Conservation (phyloP, 345 rosid genomes). For the Moricandia arvensis region DNA sequence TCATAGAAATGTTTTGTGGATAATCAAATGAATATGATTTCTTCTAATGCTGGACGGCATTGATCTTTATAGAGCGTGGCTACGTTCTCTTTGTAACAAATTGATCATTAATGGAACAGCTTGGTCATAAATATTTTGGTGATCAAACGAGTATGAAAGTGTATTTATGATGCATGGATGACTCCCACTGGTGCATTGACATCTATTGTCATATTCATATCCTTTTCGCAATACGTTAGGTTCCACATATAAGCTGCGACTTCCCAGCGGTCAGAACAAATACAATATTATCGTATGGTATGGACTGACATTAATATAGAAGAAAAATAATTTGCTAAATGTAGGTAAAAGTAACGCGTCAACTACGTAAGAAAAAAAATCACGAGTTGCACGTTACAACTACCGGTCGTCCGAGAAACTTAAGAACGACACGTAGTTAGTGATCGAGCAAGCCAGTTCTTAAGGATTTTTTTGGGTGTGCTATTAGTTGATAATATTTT, state of each 20-base stretch:
- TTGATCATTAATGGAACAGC: background rate
- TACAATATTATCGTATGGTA: constrained; percentile 13
- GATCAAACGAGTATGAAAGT: background rate
- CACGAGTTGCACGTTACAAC: constrained; percentile 31
- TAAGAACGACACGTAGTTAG: constrained; percentile 37
- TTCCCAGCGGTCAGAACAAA: constrained; percentile 7
- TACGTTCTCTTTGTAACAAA: background rate
- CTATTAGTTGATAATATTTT: background rate
- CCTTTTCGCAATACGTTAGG: background rate
- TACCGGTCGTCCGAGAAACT: constrained; percentile 33
- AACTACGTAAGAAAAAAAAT: constrained; percentile 2
- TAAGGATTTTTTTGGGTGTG: constrained; percentile 28
- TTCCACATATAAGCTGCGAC: constrained; percentile 16
- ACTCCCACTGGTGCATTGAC: background rate
- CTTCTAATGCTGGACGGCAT: background rate
- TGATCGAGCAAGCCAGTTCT: constrained; percentile 14
- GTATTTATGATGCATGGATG: background rate
- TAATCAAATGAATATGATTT: background rate
- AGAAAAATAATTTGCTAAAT: background rate
- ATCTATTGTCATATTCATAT: background rate
- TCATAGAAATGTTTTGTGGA: constrained; percentile 1
- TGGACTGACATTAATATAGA: constrained; percentile 17
- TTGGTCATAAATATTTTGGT: background rate
- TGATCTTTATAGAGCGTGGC: constrained; percentile 12
- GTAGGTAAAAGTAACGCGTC: background rate